phyloP scores from a whole-genome alignment of 768 basidiomycete species.

The Suillus placidus region DNA sequence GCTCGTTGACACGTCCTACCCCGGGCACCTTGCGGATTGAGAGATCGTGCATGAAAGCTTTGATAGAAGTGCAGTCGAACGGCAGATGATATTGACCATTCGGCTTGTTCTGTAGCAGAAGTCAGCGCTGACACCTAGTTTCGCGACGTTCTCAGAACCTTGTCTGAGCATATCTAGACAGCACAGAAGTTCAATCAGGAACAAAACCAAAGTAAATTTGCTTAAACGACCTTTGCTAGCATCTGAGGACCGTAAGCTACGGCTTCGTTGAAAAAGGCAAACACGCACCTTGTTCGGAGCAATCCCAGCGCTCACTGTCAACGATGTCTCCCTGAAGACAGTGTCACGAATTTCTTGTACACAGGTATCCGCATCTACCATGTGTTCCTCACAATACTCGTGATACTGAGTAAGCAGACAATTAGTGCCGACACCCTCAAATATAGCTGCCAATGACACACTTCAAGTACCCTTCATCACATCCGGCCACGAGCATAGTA shows the following conservation, averaged over 20 bases:
- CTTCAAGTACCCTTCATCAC: conserved; percentile 95
- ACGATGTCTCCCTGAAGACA: conserved; percentile 74
- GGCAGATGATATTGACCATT: conserved; percentile 86
- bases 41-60: conserved; percentile 76
- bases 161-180: conserved; percentile 87
- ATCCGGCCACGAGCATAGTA: conserved; percentile 72
- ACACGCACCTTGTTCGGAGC: conserved; percentile 86
- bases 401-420: conserved; percentile 58
- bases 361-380: conserved; percentile 69
- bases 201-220: neutral
- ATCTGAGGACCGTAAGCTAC: conserved; percentile 50
- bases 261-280: conserved; percentile 18
- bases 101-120: conserved; percentile 75
- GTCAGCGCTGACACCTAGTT: conserved; percentile 1
- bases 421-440: neutral
- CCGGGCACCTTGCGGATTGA: conserved; percentile 89
- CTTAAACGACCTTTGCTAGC: conserved; percentile 80
- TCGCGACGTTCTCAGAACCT: conserved; percentile 42
- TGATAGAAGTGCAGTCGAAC: conserved; percentile 65
- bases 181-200: conserved; percentile 11
- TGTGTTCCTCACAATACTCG: conserved; percentile 74
- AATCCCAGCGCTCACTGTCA: conserved; percentile 95
- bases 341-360: conserved; percentile 74
- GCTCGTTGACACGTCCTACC: conserved; percentile 88
- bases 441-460: conserved; percentile 36